phyloP scores from a whole-genome alignment of 495 filamentous ascomycete species.

The Talaromyces stipitatus region DNA sequence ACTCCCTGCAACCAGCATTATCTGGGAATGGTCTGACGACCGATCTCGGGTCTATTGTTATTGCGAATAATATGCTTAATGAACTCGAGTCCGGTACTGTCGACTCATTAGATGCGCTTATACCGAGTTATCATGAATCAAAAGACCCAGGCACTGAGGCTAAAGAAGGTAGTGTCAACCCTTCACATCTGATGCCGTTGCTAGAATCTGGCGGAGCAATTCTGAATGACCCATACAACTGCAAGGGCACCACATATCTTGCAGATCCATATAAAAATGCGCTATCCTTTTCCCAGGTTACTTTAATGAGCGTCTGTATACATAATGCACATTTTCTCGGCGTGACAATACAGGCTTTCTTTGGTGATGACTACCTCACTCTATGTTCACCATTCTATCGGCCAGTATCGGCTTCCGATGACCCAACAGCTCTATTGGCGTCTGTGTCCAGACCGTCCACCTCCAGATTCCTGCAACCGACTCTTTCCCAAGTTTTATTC shows the following conservation, averaged over 20 bases:
- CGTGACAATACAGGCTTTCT: slow-evolving; percentile 18
- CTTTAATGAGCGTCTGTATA: slow-evolving; percentile 15
- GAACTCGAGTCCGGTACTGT: neutral
- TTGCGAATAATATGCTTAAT: neutral
- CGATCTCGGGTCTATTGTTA: neutral
- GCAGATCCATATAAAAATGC: neutral
- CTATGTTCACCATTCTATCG: slow-evolving; percentile 31
- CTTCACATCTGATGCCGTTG: neutral
- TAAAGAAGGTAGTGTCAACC: too few species aligned
- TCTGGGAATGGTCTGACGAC: neutral
- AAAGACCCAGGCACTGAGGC: neutral
- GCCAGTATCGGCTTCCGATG: slow-evolving; percentile 12
- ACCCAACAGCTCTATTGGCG: slow-evolving; percentile 16
- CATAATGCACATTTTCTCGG: slow-evolving; percentile 30
- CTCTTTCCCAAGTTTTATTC: slow-evolving; percentile 36
- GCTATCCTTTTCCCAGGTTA: neutral
- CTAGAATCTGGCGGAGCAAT: neutral
- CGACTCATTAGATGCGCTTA: neutral
- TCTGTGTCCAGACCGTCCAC: slow-evolving; percentile 14
- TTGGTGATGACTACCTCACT: slow-evolving; percentile 6
- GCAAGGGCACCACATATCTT: neutral
- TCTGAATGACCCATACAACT: neutral
- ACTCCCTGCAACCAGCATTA: neutral
- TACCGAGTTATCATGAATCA: neutral
- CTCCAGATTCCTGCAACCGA: slow-evolving; percentile 33